Base-by-base conservation (phyloP, 306 rosid genomes). In the Trichosanthes truncata region DNA sequence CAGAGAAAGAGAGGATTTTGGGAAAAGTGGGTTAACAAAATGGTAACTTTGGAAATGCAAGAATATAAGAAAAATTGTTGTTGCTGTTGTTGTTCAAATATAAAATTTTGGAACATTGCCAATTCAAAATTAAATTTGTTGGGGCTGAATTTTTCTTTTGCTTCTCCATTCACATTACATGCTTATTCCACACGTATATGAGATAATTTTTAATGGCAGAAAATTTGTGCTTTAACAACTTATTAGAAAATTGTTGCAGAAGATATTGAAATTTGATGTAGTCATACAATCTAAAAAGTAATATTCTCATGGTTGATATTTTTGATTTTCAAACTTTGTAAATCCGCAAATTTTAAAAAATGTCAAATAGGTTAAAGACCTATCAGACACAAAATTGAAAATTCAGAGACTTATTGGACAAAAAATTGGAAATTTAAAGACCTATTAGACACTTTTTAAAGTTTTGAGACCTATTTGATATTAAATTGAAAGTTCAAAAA, bases 151-250 rank as follows among this genome's bases (percentile, higher is more conserved):
- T 65, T 9, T 56, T 18, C 25, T 29, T 7, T 46, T 61, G 9
- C 36, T 13, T 41, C 76, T 69, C n/a, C 53, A 69, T 41, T 41
- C 74, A 36, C 26, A 66, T 66, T 59, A 59, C 36, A 59, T 26
- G 71, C 71, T 63, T 6, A 63, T 63, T 63, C 71, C 71, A 63
- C 71, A 63, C 71, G 71, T 63, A 59, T 49, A 12, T 13, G 55
- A 15, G 55, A 14, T 49, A 3, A 13, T 49, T 12, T 14, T 13
- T 13, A 14, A 49, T 13, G 18, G 14, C 14, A 49, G 18, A 12
- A 13, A 49, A 49, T 0, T 12, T 21, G 7, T 21, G 17, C 4
- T 57, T 59, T 25, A 11, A 57, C 14, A 57, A 4, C 57, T 18
- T 52, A 52, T 18, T 52, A 52, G 0, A 17, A 52, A 51, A 51